These are phyloP conservation scores for Leishmania braziliensis DNA, from an alignment of 208 protist species.

Conservation along the genomic window DNA sequence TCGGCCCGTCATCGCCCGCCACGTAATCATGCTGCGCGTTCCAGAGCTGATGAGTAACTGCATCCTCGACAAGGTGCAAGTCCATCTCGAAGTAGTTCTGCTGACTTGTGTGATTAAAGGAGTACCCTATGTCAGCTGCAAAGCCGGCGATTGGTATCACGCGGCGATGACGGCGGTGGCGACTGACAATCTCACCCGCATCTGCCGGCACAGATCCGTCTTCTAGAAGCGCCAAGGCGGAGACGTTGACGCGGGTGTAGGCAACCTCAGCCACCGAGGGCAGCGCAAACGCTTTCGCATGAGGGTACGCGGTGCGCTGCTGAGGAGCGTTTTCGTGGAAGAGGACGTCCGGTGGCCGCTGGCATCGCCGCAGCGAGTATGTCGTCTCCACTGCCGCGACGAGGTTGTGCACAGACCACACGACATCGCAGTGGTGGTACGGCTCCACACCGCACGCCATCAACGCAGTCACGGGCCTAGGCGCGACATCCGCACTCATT, in stretches of 20 bases:
- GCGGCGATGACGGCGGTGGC: constrained; percentile 22
- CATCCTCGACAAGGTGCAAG: constrained; percentile 31
- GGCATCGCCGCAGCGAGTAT: constrained; percentile 82
- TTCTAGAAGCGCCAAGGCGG: neutral
- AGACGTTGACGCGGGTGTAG: constrained; percentile 13
- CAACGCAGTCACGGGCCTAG: constrained; percentile 17
- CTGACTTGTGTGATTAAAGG: constrained; percentile 61
- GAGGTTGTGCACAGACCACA: constrained; percentile 69
- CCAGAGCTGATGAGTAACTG: constrained; percentile 50
- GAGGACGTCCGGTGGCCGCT: constrained; percentile 60
- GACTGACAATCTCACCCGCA: neutral
- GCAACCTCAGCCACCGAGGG: constrained; percentile 40
- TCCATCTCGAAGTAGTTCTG: constrained; percentile 66
- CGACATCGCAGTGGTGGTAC: constrained; percentile 69
- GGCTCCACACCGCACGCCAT: constrained; percentile 71
- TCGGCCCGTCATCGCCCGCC: constrained; percentile 5
- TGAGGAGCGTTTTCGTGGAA: constrained; percentile 58
- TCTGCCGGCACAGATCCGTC: neutral
- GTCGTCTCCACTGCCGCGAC: constrained; percentile 64
- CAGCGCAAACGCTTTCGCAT: constrained; percentile 29
- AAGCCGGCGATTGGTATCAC: constrained; percentile 76
- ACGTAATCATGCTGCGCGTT: constrained; percentile 37
- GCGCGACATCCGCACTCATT: neutral
- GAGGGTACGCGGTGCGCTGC: constrained; percentile 16
- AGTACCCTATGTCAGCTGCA: constrained; percentile 48